These are phyloP conservation scores for Brassica juncea DNA, from an alignment of 345 rosid genomes.

Conservation along the genomic window DNA sequence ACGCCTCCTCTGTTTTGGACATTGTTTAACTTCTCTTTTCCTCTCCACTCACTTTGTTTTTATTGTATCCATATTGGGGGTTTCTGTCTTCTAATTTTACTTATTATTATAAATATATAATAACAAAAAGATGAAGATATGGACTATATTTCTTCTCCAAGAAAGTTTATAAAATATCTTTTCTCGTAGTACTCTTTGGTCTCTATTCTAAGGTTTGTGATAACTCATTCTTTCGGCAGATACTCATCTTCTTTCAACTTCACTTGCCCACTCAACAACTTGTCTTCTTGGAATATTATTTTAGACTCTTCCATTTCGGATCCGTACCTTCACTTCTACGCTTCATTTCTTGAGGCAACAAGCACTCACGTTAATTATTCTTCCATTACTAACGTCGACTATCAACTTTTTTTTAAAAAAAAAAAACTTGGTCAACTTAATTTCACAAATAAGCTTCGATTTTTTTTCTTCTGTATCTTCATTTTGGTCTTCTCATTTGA, in stretches of 20 bases:
- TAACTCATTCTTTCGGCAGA: background rate
- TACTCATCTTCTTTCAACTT: slow-evolving; percentile 41
- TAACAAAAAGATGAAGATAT: slow-evolving; percentile 35
- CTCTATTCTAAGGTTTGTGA: background rate
- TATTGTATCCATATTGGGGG: background rate
- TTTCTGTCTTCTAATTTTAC: background rate
- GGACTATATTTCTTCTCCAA: slow-evolving; percentile 35
- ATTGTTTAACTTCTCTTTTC: slow-evolving; percentile 42
- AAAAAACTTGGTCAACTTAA: background rate
- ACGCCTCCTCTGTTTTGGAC: slow-evolving; percentile 27
- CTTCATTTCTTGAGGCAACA: slow-evolving; percentile 26
- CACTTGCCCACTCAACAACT: slow-evolving; percentile 42
- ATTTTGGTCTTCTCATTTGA: background rate
- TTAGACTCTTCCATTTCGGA: slow-evolving; percentile 45
- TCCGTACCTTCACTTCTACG: slow-evolving; percentile 39
- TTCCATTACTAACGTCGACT: background rate
- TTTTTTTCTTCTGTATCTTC: background rate
- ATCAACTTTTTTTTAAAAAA: background rate
- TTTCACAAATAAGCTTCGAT: background rate
- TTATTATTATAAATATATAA: background rate
- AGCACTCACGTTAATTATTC: background rate
- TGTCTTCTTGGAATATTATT: slow-evolving; percentile 40
- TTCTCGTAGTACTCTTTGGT: slow-evolving; percentile 10
- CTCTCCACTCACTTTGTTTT: slow-evolving; percentile 46
- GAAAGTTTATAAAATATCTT: slow-evolving; percentile 13